phyloP scores from a whole-genome alignment of 106 monocot species.

The Phalaenopsis equestris region DNA sequence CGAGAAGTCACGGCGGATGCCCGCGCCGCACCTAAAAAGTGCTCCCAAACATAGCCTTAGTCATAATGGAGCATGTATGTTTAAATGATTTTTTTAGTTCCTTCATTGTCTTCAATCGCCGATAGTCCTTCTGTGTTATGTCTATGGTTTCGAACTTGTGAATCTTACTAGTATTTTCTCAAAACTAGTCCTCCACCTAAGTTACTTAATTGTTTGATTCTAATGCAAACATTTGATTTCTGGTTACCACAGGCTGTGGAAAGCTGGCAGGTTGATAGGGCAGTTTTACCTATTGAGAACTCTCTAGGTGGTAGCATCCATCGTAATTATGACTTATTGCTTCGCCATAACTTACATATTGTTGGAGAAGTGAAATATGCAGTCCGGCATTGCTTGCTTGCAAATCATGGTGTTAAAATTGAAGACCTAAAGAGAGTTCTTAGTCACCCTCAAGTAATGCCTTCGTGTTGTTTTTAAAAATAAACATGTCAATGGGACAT shows the following conservation, averaged over 20 bases:
- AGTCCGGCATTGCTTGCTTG: constrained; percentile 84
- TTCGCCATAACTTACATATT: constrained; percentile 79
- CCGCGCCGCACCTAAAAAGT: too few species aligned
- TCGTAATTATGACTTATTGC: constrained; percentile 87
- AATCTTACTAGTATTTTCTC: neutral
- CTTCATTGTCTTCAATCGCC: neutral
- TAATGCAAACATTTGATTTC: neutral
- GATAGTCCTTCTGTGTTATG: neutral
- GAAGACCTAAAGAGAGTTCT: constrained; percentile 71
- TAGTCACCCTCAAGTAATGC: constrained; percentile 85
- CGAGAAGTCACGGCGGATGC: too few species aligned
- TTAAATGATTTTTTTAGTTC: neutral
- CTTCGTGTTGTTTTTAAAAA: neutral
- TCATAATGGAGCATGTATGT: neutral
- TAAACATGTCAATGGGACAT: too few species aligned
- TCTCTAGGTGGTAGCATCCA: constrained; percentile 95
- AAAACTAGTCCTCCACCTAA: neutral
- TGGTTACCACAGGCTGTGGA: constrained; percentile 70
- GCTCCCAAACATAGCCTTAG: too few species aligned
- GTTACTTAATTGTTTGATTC: neutral
- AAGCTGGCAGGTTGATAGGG: constrained; percentile 74
- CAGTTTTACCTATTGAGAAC: constrained; percentile 94
- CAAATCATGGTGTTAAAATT: constrained; percentile 69
- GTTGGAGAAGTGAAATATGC: constrained; percentile 92
- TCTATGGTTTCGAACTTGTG: neutral